Conservation (phyloP, 2,329 filamentous ascomycete species). For the Venturia nashicola region DNA sequence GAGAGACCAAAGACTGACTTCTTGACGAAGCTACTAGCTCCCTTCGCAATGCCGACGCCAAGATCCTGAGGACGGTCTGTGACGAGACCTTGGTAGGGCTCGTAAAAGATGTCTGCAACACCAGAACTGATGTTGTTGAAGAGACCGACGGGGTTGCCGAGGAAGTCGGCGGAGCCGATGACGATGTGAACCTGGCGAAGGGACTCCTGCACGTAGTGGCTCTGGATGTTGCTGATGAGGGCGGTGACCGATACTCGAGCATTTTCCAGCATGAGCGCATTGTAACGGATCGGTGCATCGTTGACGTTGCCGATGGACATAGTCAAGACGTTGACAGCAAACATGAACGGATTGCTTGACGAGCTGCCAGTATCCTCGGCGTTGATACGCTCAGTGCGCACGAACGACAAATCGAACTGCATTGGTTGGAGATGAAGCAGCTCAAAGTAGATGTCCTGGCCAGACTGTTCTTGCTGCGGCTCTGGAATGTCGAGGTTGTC, state of each 20-base stretch:
- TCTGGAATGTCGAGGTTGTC: slow-evolving; percentile 86
- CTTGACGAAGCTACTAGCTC: slow-evolving; percentile 93
- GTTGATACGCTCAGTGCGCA: slow-evolving; percentile 91
- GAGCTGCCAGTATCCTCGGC: slow-evolving; percentile 81
- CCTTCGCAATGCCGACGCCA: slow-evolving; percentile 88
- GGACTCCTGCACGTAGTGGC: slow-evolving; percentile 93
- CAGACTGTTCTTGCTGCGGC: slow-evolving; percentile 69
- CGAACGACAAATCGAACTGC: slow-evolving; percentile 94
- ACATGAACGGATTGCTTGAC: slow-evolving; percentile 90
- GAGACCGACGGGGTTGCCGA: slow-evolving; percentile 90
- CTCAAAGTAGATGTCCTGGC: slow-evolving; percentile 98
- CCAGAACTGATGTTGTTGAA: slow-evolving; percentile 98
- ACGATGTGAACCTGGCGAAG: slow-evolving; percentile 96
- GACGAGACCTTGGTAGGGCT: slow-evolving; percentile 94
- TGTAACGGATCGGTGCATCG: slow-evolving; percentile 87
- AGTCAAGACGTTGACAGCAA: slow-evolving; percentile 94
- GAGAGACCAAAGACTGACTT: slow-evolving; percentile 97
- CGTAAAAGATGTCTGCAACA: slow-evolving; percentile 97
- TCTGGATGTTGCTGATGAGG: slow-evolving; percentile 74
- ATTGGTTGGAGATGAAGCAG: slow-evolving; percentile 94
- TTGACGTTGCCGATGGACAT: slow-evolving; percentile 99
- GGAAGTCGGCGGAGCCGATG: slow-evolving; percentile 89
- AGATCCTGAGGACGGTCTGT: slow-evolving; percentile 93
- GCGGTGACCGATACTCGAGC: slow-evolving; percentile 79
- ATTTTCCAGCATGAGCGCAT: slow-evolving; percentile 89